Evolutionary conservation across 306 rosid species (phyloP), one percentile per base, ranked within the genome.

Genomic region (Gastrolobium villosum): DNA sequence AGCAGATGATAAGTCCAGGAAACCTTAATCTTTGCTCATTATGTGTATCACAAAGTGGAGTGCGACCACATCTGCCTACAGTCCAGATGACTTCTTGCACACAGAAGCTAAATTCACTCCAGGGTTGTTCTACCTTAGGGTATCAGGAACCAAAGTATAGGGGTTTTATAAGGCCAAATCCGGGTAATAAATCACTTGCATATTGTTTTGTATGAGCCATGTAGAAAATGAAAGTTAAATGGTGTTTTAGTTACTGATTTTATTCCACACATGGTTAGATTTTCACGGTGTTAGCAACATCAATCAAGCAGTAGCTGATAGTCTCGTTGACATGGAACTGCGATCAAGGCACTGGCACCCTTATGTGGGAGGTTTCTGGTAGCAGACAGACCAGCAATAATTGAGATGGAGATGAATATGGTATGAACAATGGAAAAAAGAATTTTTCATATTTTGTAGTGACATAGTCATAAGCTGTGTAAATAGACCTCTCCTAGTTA

Each of bases 81-180:
- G 37, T n/a, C 15, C 75, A 78, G 73, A 70, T 74, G 70, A 52
- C 78, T 72, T 60, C 75, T 75, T 79, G 70, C 53, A 49, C 70
- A 43, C 75, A 60, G 7, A 61, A 64, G 20, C 75, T 76, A 31
- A 87, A 66, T 59, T 57, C 78, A 71, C 43, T 57, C 84, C 82
- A 36, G 72, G 36, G 43, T 55, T 64, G 56, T 20, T 20, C 26
- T 26, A 56, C 78, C 50, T 73, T 78, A 3, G 81, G 57, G 45
- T 68, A 77, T 78, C 76, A 83, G 57, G 61, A 26, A 7, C 68
- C 73, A 62, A 32, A 52, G 48, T 75, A 31, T 45, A 67, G 52
- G 9, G 57, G 50, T 63, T 64, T 72, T 31, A 8, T 59, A 5
- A 39, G 46, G 70, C 59, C 74, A 59, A 48, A 31, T 75, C 40